A percentile compares a stretch with the other conserved stretches of the same genome.
Conservation (phyloP, 768 basidiomycete genomes). For the Lactifluus volemus region DNA sequence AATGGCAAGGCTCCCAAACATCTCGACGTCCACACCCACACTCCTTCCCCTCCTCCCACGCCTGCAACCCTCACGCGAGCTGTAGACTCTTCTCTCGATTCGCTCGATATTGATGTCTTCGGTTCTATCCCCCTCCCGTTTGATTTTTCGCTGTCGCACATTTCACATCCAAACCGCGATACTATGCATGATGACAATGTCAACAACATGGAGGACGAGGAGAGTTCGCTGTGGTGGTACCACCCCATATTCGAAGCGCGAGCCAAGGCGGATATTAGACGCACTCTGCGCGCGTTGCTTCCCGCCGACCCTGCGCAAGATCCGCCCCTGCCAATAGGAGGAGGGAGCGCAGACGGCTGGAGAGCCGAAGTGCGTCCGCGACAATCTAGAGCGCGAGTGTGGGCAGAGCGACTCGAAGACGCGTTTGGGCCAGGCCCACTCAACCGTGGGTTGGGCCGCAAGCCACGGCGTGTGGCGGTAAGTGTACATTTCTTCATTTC, state of each 20-base stretch:
- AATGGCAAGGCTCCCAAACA: background rate
- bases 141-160: background rate
- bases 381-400: slow-evolving; percentile 2
- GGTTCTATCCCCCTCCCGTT: background rate
- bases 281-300: slow-evolving; percentile 3
- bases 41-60: background rate
- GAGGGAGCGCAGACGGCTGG: background rate
- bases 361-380: slow-evolving; percentile 6
- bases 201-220: background rate
- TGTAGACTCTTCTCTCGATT: background rate
- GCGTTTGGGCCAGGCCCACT: slow-evolving; percentile 15
- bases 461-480: slow-evolving; percentile 12
- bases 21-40: background rate
- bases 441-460: slow-evolving; percentile 12
- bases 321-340: background rate
- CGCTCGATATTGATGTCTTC: background rate
- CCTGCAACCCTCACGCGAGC: background rate
- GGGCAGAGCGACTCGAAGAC: slow-evolving; percentile 14
- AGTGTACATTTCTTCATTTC: background rate
- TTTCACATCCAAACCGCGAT: background rate
- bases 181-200: background rate
- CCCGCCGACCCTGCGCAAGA: slow-evolving; percentile 4
- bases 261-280: slow-evolving; percentile 12
- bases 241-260: slow-evolving; percentile 8
- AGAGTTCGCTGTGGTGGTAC: slow-evolving; percentile 5